A percentile compares a stretch with the other conserved stretches of the same genome.
These are phyloP conservation scores for Aegilops speltoides DNA, from an alignment of 176 grass and related monocot genomes.

Conservation along the genomic window DNA sequence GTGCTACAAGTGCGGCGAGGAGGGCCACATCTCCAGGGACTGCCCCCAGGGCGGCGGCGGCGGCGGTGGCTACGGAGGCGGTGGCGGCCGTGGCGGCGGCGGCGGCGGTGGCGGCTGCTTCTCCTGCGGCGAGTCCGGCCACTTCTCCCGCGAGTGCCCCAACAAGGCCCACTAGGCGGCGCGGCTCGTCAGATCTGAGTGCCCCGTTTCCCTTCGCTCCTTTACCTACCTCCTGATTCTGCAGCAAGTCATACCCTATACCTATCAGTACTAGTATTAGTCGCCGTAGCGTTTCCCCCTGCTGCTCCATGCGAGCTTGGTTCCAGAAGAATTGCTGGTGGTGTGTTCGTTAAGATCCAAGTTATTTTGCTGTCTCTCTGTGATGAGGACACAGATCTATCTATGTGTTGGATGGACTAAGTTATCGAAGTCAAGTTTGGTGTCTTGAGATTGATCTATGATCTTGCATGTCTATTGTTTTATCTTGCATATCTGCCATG, in stretches of 20 bases:
- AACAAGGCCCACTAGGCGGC: background rate
- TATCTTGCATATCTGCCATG: too few species aligned
- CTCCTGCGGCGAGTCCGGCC: background rate
- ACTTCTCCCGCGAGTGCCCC: background rate
- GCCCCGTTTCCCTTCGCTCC: background rate
- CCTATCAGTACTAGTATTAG: background rate
- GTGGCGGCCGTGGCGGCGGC: too few species aligned
- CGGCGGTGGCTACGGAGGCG: background rate
- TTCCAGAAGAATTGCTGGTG: background rate
- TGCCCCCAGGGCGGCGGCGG: background rate
- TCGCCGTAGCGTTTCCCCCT: background rate
- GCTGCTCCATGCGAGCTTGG: background rate
- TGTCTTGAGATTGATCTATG: background rate
- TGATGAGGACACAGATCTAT: background rate
- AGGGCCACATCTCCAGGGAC: background rate
- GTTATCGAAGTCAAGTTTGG: background rate
- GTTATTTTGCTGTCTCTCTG: background rate
- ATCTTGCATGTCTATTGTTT: background rate
- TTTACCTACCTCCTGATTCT: background rate
- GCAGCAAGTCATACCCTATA: background rate
- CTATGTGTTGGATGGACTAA: background rate
- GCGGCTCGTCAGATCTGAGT: background rate
- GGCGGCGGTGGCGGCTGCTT: background rate
- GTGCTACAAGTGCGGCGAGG: background rate
- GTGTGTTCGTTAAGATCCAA: background rate